Conservation (phyloP, 2,329 filamentous ascomycete species). For the Onygena corvina region DNA sequence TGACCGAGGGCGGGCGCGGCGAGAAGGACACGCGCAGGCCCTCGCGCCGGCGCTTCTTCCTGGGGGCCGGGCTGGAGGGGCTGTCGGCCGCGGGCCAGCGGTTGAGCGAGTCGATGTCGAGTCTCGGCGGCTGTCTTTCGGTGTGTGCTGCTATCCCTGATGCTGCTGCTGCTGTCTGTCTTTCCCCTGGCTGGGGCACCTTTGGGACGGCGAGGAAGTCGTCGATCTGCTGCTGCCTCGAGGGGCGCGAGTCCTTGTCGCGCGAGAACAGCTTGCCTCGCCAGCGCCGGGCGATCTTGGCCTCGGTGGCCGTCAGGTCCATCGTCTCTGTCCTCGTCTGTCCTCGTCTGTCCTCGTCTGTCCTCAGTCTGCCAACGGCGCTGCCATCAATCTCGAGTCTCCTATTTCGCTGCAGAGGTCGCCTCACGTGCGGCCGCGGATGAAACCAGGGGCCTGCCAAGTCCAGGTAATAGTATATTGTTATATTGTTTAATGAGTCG, state of each 20-base stretch:
- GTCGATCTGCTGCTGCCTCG: slow-evolving; percentile 39
- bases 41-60: slow-evolving; percentile 40
- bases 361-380: too few relatives aligned
- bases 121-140: slow-evolving; percentile 22
- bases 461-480: too few relatives aligned
- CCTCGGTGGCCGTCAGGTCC: slow-evolving; percentile 12
- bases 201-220: slow-evolving; percentile 44
- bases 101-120: slow-evolving; percentile 26
- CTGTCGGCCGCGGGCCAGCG: slow-evolving; percentile 27
- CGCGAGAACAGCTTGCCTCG: slow-evolving; percentile 40
- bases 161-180: slow-evolving; percentile 14
- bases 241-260: slow-evolving; percentile 26
- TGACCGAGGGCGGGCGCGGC: slow-evolving; percentile 61
- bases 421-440: too few relatives aligned
- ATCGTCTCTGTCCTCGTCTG: slow-evolving; percentile 1
- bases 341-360: too few relatives aligned
- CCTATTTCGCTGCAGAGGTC: too few relatives aligned
- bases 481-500: too few relatives aligned
- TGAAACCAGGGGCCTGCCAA: too few relatives aligned
- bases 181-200: slow-evolving; percentile 3
- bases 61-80: slow-evolving; percentile 12
- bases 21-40: slow-evolving; percentile 64
- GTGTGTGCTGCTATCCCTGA: slow-evolving; percentile 10
- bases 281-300: slow-evolving; percentile 29
- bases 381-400: too few relatives aligned